phyloP scores from a whole-genome alignment of 306 rosid genomes.

The Medicago lupulina region DNA sequence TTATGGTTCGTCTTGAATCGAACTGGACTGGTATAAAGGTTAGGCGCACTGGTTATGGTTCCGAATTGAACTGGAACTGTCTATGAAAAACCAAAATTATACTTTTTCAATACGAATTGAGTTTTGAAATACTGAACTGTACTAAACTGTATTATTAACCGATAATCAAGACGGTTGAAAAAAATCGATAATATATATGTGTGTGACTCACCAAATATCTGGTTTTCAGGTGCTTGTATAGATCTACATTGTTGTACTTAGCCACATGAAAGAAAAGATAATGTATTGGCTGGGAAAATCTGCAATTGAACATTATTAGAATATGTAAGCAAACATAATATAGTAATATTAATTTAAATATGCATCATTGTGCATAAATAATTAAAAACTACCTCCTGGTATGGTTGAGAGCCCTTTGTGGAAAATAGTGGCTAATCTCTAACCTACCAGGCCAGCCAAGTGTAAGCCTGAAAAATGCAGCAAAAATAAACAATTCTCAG shows the following conservation, averaged over 20 bases:
- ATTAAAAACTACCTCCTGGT: slow-evolving; percentile 2
- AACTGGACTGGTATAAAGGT: no score
- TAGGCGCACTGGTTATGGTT: no score
- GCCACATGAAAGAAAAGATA: slow-evolving; percentile 1
- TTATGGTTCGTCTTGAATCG: no score
- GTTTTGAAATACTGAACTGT: no score
- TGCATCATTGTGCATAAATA: neutral
- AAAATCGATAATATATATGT: neutral
- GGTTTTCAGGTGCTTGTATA: neutral
- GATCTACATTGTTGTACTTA: neutral
- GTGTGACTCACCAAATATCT: slow-evolving; percentile 25
- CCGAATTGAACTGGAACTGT: no score
- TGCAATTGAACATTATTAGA: slow-evolving; percentile 20
- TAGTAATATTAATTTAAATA: neutral
- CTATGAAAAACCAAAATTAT: no score
- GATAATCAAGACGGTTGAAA: no score
- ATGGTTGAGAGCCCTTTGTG: neutral
- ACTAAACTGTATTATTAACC: no score
- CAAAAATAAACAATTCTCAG: neutral
- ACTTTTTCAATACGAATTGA: no score
- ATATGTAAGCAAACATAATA: neutral
- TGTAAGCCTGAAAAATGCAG: slow-evolving; percentile 35
- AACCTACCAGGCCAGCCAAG: no score
- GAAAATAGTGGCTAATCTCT: no score
- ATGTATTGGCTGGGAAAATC: neutral